Evolutionary conservation across 2,329 filamentous ascomycete species (phyloP), one percentile per base, ranked within the genome.

Genomic region (Pseudomassariella vexata): DNA sequence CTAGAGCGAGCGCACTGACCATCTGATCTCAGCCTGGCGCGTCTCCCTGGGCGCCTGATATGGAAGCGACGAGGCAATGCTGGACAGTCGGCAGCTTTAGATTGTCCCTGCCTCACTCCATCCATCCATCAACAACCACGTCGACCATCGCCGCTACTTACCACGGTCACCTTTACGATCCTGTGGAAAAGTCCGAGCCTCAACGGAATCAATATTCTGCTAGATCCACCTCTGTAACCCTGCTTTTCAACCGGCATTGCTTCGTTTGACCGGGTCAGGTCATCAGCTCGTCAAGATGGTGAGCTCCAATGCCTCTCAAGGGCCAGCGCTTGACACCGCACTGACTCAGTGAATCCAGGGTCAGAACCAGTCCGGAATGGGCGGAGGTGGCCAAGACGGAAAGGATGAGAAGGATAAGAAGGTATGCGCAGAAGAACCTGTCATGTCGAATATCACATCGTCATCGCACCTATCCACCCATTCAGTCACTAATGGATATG

Each of bases 401-500:
- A 83, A 82, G 44, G 82, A 90, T 49, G 83, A 85, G 11, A 89
- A 89, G 68, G 89, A 94, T 55, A 95, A 96, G 76, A 96, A 96
- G 78, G 90, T 85, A 65, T 34, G 59, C 35, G 19, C 28, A 7
- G n/a, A 8, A 20, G 22, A 28, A 23, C 32, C 16, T n/a, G 15
- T 29, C 19, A 31, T 26, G 10, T 7, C 12, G 22, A 28, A 18
- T 10, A 19, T 12, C 20, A 32, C 17, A 17, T 18, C 8, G 9
- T 19, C 8, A 20, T 6, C 21, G 9, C 31, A 21, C 27, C 44
- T 15, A 24, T 29, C 20, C 11, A 24, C 10, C 5, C 9, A 32
- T 16, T 15, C 14, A 11, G 9, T 36, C 17, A 31, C 26, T 30
- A 19, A 23, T 19, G n/a, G 15, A 10, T 18, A 11, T n/a, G 22